A percentile compares a stretch with the other conserved stretches of the same genome.
Evolutionary conservation across 768 basidiomycete genomes (phyloP).

Genomic region (Podaxis sp.): DNA sequence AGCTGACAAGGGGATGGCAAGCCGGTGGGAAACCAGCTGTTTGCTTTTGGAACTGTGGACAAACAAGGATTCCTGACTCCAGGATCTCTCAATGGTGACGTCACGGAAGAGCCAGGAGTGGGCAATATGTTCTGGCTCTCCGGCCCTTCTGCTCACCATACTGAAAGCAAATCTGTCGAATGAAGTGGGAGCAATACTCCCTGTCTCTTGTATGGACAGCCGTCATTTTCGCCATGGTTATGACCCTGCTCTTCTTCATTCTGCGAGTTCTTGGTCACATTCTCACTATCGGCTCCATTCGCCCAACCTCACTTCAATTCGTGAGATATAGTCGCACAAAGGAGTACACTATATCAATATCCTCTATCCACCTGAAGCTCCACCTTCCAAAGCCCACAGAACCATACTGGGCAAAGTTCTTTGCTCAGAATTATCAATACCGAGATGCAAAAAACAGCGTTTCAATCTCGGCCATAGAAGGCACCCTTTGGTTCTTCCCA

Average conservation of each 20-base stretch:
- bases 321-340: neutral
- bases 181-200: neutral
- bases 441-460: neutral
- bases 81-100: too few species aligned
- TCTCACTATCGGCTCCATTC: constrained; percentile 1
- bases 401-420: neutral
- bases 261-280: neutral
- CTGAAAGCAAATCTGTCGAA: neutral
- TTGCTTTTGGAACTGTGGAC: too few species aligned
- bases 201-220: neutral
- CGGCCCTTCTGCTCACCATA: neutral
- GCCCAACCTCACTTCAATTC: neutral
- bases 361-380: neutral
- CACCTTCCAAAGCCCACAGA: neutral
- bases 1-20: too few species aligned
- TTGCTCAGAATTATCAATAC: neutral
- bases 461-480: neutral
- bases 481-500: constrained; percentile 5
- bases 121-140: neutral
- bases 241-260: neutral
- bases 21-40: too few species aligned
- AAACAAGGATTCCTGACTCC: too few species aligned
- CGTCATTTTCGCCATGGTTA: neutral
- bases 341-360: neutral
- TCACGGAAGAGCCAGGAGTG: too few species aligned